Evolutionary conservation across 352 stramenopile genomes (phyloP).

Genomic region (Phytophthora cactorum): DNA sequence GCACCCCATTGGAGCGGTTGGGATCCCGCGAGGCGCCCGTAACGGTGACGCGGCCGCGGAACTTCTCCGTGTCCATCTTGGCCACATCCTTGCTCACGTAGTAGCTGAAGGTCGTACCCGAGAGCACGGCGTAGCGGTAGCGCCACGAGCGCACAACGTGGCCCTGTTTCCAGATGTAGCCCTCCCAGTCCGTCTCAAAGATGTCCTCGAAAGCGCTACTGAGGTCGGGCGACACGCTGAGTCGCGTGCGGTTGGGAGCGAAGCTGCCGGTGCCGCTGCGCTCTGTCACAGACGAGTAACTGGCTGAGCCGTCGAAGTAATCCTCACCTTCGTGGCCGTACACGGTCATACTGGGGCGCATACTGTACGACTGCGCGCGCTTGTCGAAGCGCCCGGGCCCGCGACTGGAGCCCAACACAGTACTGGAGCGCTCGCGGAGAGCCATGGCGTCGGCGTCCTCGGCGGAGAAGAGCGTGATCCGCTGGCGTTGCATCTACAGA

Average conservation of each 20-base stretch:
- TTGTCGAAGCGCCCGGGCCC: conserved; percentile 38
- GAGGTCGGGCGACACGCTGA: conserved; percentile 78
- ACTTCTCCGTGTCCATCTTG: conserved; percentile 84
- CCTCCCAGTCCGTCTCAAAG: conserved; percentile 90
- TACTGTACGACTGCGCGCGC: conserved; percentile 51
- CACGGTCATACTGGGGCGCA: conserved; percentile 72
- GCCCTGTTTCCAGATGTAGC: conserved; percentile 89
- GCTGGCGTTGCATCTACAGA: conserved; percentile 53
- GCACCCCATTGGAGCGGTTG: conserved; percentile 70
- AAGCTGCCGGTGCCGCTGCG: conserved; percentile 44
- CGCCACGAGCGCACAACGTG: conserved; percentile 88
- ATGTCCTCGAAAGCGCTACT: conserved; percentile 79
- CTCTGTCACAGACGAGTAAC: conserved; percentile 57
- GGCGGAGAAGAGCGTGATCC: conserved; percentile 73
- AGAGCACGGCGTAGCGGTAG: conserved; percentile 84
- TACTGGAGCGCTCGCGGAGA: conserved; percentile 59
- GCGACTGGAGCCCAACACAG: conserved; percentile 35
- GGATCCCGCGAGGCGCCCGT: conserved; percentile 74
- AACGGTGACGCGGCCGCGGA: conserved; percentile 79
- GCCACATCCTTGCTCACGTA: conserved; percentile 85
- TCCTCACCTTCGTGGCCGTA: conserved; percentile 66
- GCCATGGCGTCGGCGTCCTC: conserved; percentile 80
- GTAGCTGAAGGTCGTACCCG: conserved; percentile 82
- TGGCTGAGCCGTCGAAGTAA: conserved; percentile 59
- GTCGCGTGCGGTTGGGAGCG: conserved; percentile 39